Percentiles rank a stretch among this genome's conserved stretches.
Conservation (phyloP, 2,329 filamentous ascomycete genomes). For the Microdochium paspali region DNA sequence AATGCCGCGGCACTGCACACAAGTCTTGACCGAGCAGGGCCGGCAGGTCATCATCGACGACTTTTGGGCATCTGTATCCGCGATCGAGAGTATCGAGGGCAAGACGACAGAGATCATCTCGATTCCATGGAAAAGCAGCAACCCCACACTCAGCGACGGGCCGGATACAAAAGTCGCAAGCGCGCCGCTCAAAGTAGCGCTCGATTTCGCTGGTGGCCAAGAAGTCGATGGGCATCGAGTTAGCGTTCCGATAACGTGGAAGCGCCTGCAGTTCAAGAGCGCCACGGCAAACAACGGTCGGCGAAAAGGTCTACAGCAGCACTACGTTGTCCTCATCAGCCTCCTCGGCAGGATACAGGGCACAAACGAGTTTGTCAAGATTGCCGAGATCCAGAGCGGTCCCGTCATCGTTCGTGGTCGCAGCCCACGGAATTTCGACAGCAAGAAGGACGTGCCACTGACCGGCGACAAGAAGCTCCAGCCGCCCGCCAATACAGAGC, state of each 20-base stretch:
- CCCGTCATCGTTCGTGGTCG: slow-evolving; percentile 92
- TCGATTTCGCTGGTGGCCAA: slow-evolving; percentile 48
- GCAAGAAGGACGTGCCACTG: slow-evolving; percentile 52
- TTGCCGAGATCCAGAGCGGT: slow-evolving; percentile 81
- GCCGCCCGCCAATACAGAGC: slow-evolving; percentile 36
- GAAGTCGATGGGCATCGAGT: slow-evolving; percentile 72
- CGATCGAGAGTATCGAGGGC: slow-evolving; percentile 84
- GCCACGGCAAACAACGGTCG: slow-evolving; percentile 94
- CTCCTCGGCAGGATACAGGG: slow-evolving; percentile 65
- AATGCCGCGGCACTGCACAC: slow-evolving; percentile 61
- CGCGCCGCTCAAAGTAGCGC: slow-evolving; percentile 42
- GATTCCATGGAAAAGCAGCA: slow-evolving; percentile 85
- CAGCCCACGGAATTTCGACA: slow-evolving; percentile 90
- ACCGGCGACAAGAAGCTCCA: slow-evolving; percentile 35
- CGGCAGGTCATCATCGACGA: slow-evolving; percentile 69
- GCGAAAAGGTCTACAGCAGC: slow-evolving; percentile 88
- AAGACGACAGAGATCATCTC: slow-evolving; percentile 91
- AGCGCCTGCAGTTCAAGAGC: slow-evolving; percentile 88
- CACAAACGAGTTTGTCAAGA: slow-evolving; percentile 55
- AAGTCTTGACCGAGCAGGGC: slow-evolving; percentile 65
- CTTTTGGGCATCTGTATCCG: slow-evolving; percentile 72
- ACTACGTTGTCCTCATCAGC: slow-evolving; percentile 83
- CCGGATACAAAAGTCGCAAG: slow-evolving; percentile 38
- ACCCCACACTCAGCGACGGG: slow-evolving; percentile 35
- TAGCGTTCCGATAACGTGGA: slow-evolving; percentile 83